phyloP scores from a whole-genome alignment of 352 stramenopile genomes.

The Phytopythium litorale region DNA sequence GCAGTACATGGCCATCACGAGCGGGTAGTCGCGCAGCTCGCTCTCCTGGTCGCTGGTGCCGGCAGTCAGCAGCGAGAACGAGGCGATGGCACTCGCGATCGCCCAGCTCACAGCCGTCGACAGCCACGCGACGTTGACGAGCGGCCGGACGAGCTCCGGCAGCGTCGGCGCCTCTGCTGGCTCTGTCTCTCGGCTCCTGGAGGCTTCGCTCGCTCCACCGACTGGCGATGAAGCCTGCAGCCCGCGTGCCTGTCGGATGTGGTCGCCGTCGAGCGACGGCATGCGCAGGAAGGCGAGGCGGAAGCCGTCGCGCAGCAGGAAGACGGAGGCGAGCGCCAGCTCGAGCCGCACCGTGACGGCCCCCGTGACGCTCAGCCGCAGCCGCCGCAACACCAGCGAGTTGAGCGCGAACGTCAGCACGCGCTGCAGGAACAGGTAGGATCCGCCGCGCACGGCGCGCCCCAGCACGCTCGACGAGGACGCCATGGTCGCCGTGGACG shows the following conservation, averaged over 20 bases:
- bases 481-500: neutral
- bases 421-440: constrained; percentile 80
- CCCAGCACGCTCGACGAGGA: constrained; percentile 23
- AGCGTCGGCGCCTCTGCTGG: neutral
- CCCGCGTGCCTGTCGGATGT: neutral
- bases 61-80: constrained; percentile 14
- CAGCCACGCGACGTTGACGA: constrained; percentile 79
- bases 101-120: constrained; percentile 59
- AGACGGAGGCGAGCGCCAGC: constrained; percentile 84
- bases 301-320: constrained; percentile 89
- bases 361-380: constrained; percentile 76
- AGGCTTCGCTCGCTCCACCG: neutral
- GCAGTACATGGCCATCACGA: constrained; percentile 72
- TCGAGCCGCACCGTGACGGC: constrained; percentile 85
- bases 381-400: constrained; percentile 66
- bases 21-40: constrained; percentile 37
- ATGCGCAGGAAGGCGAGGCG: constrained; percentile 83
- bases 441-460: constrained; percentile 56
- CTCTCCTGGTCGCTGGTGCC: constrained; percentile 9
- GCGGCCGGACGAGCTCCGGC: constrained; percentile 35
- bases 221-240: neutral
- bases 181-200: neutral
- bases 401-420: constrained; percentile 85
- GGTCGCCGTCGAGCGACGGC: constrained; percentile 47
- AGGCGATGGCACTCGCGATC: constrained; percentile 31